Evolutionary conservation across 306 rosid genomes (phyloP).

Genomic region (Coriaria nepalensis): DNA sequence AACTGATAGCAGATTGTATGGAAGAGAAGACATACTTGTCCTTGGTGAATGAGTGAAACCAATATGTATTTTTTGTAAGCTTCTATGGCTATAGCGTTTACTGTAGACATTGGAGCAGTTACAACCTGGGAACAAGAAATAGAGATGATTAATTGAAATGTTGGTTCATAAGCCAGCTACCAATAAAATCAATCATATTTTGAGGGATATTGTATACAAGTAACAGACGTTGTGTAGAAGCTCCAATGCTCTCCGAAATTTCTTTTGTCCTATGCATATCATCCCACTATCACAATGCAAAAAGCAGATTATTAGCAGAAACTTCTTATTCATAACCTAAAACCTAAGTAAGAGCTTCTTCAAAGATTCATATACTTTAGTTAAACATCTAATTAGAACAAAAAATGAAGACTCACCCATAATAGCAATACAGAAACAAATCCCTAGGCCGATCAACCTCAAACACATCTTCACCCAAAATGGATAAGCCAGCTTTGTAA

Average conservation of each 20-base stretch:
- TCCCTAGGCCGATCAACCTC: constrained; percentile 88
- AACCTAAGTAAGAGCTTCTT: background rate
- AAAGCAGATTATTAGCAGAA: constrained; percentile 18
- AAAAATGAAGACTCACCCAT: constrained; percentile 43
- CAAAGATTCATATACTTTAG: background rate
- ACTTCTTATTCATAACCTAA: constrained; percentile 5
- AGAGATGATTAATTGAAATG: constrained; percentile 7
- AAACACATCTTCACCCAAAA: constrained; percentile 54
- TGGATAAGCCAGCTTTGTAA: constrained; percentile 71
- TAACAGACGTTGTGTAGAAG: constrained; percentile 75
- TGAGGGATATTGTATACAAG: constrained; percentile 7
- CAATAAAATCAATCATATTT: constrained; percentile 9
- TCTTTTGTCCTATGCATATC: constrained; percentile 87
- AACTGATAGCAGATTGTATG: constrained; percentile 4
- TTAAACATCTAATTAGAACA: background rate
- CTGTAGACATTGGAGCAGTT: constrained; percentile 71
- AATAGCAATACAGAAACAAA: constrained; percentile 84
- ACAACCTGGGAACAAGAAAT: constrained; percentile 53
- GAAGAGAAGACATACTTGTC: constrained; percentile 46
- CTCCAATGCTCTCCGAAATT: constrained; percentile 70
- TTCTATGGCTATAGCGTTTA: constrained; percentile 81
- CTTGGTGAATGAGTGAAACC: constrained; percentile 77
- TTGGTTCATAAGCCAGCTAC: constrained; percentile 2
- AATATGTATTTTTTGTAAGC: constrained; percentile 83
- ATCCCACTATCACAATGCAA: constrained; percentile 52